phyloP scores from a whole-genome alignment of 2,329 filamentous ascomycete genomes.

The Nectriaceae sp. region DNA sequence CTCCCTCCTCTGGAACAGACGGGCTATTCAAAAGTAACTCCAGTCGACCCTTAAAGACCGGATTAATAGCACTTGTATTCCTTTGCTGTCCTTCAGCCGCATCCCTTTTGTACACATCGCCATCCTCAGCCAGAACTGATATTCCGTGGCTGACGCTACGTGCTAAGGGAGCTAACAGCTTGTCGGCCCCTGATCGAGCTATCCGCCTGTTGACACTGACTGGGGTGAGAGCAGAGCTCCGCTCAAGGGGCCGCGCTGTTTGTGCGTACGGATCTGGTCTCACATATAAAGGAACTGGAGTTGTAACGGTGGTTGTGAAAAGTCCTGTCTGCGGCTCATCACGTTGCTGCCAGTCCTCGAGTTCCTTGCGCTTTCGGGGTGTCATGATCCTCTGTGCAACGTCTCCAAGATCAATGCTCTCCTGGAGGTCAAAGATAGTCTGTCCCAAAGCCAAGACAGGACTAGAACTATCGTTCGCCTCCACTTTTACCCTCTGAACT shows the following conservation, averaged over 20 bases:
- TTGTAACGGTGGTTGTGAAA: conserved; percentile 16
- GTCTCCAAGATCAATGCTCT: conserved; percentile 60
- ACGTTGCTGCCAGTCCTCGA: conserved; percentile 17
- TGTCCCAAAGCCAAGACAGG: conserved; percentile 25
- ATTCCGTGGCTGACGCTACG: conserved; percentile 39
- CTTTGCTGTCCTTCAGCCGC: conserved; percentile 6
- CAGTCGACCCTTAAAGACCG: conserved; percentile 32
- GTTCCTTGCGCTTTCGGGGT: conserved; percentile 36
- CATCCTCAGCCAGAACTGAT: conserved; percentile 51
- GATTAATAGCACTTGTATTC: neutral
- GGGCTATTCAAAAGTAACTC: conserved; percentile 36
- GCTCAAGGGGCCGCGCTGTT: conserved; percentile 16
- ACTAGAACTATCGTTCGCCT: conserved; percentile 34
- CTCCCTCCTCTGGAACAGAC: conserved; percentile 21
- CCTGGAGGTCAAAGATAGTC: conserved; percentile 41
- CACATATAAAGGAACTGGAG: conserved; percentile 21
- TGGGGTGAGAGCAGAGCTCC: conserved; percentile 38
- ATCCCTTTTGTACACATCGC: conserved; percentile 32
- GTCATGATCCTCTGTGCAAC: conserved; percentile 35
- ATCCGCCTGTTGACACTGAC: conserved; percentile 37
- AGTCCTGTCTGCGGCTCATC: conserved; percentile 10
- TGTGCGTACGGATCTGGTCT: conserved; percentile 20
- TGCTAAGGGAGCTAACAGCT: conserved; percentile 17
- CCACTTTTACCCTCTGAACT: conserved; percentile 44
- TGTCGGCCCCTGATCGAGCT: conserved; percentile 23